Conservation (phyloP, 2,329 filamentous ascomycete species). For the Aspergillus ochraceoroseus region DNA sequence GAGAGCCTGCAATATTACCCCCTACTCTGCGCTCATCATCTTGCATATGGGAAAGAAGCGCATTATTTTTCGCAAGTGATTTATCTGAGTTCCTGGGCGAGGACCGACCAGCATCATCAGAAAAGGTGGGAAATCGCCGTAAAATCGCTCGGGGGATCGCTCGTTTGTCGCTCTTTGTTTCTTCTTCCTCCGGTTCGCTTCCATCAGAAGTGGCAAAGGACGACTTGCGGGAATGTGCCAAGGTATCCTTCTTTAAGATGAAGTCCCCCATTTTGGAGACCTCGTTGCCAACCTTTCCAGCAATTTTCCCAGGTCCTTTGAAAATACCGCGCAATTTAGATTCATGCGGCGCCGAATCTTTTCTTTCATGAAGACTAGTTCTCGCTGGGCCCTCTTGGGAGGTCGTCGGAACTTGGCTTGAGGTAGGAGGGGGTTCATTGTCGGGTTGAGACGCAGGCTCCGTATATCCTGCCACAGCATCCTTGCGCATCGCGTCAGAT, state of each 20-base stretch:
- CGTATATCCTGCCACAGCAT: slow-evolving; percentile 13
- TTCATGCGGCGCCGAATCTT: slow-evolving; percentile 41
- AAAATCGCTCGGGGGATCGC: slow-evolving; percentile 27
- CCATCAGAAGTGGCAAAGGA: slow-evolving; percentile 48
- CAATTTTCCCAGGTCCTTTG: slow-evolving; percentile 65
- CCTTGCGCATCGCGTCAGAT: slow-evolving; percentile 18
- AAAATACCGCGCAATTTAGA: slow-evolving; percentile 68
- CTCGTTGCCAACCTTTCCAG: slow-evolving; percentile 65
- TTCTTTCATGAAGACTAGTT: slow-evolving; percentile 25
- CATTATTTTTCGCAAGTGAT: slow-evolving; percentile 36
- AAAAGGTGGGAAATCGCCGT: slow-evolving; percentile 32
- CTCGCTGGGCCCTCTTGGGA: slow-evolving; percentile 23
- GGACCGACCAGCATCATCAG: slow-evolving; percentile 34
- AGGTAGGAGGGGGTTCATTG: slow-evolving; percentile 29
- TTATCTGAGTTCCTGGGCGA: slow-evolving; percentile 35
- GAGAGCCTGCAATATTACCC: slow-evolving; percentile 17
- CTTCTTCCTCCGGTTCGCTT: slow-evolving; percentile 46
- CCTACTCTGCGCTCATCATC: slow-evolving; percentile 26
- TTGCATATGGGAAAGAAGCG: no score
- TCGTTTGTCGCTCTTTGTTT: slow-evolving; percentile 29
- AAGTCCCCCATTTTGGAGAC: slow-evolving; percentile 58
- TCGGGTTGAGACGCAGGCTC: slow-evolving; percentile 18
- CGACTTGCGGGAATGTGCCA: slow-evolving; percentile 40
- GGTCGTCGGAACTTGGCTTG: slow-evolving; percentile 25
- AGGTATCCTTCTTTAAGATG: slow-evolving; percentile 55